Percentiles rank a stretch among this genome's conserved stretches.
Evolutionary conservation across 176 grass and related monocot species (phyloP).

Genomic region (Tillandsia leiboldiana): DNA sequence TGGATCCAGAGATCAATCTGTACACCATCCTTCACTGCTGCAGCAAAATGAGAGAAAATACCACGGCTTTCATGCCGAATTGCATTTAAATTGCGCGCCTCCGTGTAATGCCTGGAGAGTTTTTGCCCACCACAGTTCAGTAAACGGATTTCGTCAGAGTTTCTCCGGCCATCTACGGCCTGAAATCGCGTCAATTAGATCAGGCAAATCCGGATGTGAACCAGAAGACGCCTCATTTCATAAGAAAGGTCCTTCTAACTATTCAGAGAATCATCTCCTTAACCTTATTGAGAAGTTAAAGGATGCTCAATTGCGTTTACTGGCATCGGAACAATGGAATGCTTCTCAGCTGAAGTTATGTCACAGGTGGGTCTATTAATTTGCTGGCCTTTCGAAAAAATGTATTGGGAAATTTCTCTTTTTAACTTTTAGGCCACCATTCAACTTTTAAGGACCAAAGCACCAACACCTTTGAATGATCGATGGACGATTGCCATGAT

Average conservation of each 20-base stretch:
- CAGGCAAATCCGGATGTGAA: not conserved
- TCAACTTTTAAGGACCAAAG: too few relatives aligned
- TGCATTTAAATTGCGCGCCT: not conserved
- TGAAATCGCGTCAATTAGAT: not conserved
- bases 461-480: too few relatives aligned
- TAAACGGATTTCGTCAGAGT: slow-evolving; percentile 3
- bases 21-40: too few relatives aligned
- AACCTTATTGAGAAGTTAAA: not conserved
- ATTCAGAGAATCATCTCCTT: not conserved
- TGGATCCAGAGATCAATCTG: not conserved
- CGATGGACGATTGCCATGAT: too few relatives aligned
- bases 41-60: not conserved
- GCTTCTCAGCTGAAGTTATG: slow-evolving; percentile 16
- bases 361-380: slow-evolving; percentile 7
- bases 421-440: too few relatives aligned
- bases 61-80: not conserved
- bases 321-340: slow-evolving; percentile 24
- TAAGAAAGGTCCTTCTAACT: slow-evolving; percentile 1
- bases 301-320: slow-evolving; percentile 9
- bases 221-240: slow-evolving; percentile 2
- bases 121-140: not conserved
- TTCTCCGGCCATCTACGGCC: not conserved
- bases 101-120: not conserved
- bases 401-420: not conserved
- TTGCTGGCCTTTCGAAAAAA: not conserved